Evolutionary conservation across 352 stramenopile genomes (phyloP).

Genomic region (Pythium pyrilobum): DNA sequence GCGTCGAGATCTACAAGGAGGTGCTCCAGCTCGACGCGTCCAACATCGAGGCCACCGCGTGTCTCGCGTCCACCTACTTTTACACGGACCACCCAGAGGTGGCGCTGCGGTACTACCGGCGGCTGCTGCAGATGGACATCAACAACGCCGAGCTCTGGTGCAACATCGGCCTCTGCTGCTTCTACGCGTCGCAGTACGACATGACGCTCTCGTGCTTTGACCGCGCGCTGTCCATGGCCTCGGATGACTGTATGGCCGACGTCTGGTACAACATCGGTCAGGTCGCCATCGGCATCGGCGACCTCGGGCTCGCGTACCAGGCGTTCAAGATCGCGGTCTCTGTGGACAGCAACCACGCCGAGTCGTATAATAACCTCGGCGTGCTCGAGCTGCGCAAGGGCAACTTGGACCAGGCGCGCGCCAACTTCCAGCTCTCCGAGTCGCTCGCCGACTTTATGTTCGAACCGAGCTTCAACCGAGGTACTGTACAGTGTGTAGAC

Average conservation of each 20-base stretch:
- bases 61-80: conserved; percentile 91
- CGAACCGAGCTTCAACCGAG: conserved; percentile 89
- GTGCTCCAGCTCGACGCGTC: conserved; percentile 85
- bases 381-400: conserved; percentile 88
- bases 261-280: conserved; percentile 95
- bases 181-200: conserved; percentile 93
- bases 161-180: conserved; percentile 94
- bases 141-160: conserved; percentile 91
- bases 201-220: conserved; percentile 93
- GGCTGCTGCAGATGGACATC: conserved; percentile 92
- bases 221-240: conserved; percentile 79
- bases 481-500: conserved; percentile 11
- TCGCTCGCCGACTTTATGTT: conserved; percentile 86
- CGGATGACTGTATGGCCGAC: conserved; percentile 89
- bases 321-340: conserved; percentile 92
- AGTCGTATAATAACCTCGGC: conserved; percentile 90
- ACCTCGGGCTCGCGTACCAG: conserved; percentile 91
- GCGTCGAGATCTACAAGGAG: conserved; percentile 82
- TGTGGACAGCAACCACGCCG: conserved; percentile 88
- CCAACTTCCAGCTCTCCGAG: conserved; percentile 80
- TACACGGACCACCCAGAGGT: conserved; percentile 92
- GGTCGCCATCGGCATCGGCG: conserved; percentile 89
- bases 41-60: conserved; percentile 90
- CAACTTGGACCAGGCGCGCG: conserved; percentile 81
- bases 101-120: conserved; percentile 90